Conservation (phyloP, 768 basidiomycete genomes). For the Peribolospora kevripleyi region DNA sequence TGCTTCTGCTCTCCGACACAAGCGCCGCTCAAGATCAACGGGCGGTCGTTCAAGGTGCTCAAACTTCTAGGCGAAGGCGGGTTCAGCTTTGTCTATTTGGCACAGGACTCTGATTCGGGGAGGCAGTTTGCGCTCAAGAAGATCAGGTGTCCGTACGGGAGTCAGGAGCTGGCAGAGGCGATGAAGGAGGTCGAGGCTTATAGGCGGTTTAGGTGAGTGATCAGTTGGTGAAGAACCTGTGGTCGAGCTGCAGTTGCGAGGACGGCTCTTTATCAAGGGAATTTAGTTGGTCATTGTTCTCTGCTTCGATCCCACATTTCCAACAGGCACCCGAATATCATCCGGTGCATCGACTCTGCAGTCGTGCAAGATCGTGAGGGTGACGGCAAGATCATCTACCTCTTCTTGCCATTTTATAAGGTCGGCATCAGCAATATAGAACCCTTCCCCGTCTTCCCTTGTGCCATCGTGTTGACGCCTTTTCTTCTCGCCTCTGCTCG, state of each 20-base stretch:
- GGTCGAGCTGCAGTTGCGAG: background rate
- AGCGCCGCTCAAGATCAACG: constrained; percentile 82
- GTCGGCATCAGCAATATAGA: constrained; percentile 25
- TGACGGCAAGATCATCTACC: constrained; percentile 16
- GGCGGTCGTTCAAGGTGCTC: constrained; percentile 67
- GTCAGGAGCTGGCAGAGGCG: constrained; percentile 41
- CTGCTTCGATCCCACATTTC: background rate
- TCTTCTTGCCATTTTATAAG: constrained; percentile 84
- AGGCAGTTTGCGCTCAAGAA: constrained; percentile 92
- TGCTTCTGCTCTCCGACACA: constrained; percentile 48
- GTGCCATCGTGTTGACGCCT: background rate
- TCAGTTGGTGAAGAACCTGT: background rate
- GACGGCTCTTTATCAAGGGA: background rate
- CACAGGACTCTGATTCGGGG: constrained; percentile 24
- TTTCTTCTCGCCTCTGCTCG: background rate
- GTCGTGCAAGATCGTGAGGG: constrained; percentile 4
- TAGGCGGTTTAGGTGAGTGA: constrained; percentile 62
- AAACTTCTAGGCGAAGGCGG: constrained; percentile 90
- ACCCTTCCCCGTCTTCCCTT: background rate
- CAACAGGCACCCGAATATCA: constrained; percentile 77
- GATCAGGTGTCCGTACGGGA: constrained; percentile 71
- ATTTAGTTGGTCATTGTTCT: background rate
- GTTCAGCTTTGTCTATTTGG: constrained; percentile 43
- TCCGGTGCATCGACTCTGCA: constrained; percentile 27
- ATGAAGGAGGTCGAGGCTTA: constrained; percentile 40